Evolutionary conservation across 177 flowering plant genomes (phyloP), one percentile per base, ranked within the genome.

Genomic region (Tripterygium wilfordii): DNA sequence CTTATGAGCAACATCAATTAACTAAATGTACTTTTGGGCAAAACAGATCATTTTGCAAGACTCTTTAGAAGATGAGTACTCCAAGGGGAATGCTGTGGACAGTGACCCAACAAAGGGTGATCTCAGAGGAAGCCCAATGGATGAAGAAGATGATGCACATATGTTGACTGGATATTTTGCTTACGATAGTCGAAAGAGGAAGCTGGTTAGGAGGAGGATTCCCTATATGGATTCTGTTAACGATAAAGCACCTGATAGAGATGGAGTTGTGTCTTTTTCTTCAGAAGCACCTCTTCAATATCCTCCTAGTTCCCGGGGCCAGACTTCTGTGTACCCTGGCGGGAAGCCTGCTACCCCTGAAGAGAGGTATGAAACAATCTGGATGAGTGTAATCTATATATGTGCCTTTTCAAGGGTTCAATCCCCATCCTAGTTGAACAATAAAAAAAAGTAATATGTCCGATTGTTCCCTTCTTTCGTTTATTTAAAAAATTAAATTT

Each of bases 1-100:
- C 24, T 20, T 40, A 9, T 42, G 45, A 18, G 15, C 28, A 6
- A 13, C 40, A 28, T 58, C 14, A 12, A 22, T 36, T 52, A 30
- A 53, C 53, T 53, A 7, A 17, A 49, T 15, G n/a, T 33, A 18
- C 38, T 52, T 62, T n/a, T n/a, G n/a, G 26, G 52, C 42, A 42
- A 5, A 41, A 50, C 68, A 74, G 79, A 74, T 74, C 56, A 55
- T 65, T 26, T 64, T 45, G 43, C 76, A 74, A 56, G 71, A 42
- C 32, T 49, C 76, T 46, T 2, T 46, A n/a, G 73, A 68, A 32
- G 73, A 63, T 61, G 66, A 62, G 45, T 58, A 65, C 31, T 49
- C 75, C 2, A 15, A 58, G 18, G 75, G 58, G 50, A 50, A 73
- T 62, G 92, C 60, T 58, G 60, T 31, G 32, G 79, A 65, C 5